phyloP scores from a whole-genome alignment of 2,329 filamentous ascomycete species.

The Pseudogymnoascus sp. region DNA sequence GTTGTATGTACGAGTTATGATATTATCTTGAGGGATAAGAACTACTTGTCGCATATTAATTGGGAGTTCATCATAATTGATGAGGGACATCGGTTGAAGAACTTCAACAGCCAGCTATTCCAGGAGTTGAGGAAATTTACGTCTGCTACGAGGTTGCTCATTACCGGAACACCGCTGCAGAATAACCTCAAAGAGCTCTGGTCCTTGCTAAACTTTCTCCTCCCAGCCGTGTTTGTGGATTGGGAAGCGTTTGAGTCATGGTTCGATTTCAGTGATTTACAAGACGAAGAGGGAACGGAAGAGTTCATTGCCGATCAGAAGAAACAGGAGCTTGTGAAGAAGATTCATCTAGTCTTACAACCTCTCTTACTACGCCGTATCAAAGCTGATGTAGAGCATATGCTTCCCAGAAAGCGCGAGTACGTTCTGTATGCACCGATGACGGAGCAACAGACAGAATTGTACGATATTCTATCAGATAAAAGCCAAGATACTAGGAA shows the following conservation, averaged over 20 bases:
- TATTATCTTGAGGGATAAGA: conserved; percentile 85
- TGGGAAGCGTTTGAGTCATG: conserved; percentile 88
- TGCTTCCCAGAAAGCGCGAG: conserved; percentile 91
- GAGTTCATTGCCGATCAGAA: conserved; percentile 71
- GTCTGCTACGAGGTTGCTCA: conserved; percentile 82
- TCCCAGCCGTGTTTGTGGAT: conserved; percentile 88
- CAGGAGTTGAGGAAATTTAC: conserved; percentile 80
- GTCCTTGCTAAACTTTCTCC: conserved; percentile 87
- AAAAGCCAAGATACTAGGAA: conserved; percentile 54
- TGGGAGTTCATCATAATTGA: conserved; percentile 99
- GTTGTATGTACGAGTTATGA: conserved; percentile 94
- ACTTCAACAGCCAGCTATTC: conserved; percentile 86
- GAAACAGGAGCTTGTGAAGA: conserved; percentile 70
- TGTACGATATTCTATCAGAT: conserved; percentile 62
- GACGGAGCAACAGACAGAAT: conserved; percentile 79
- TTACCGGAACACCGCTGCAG: conserved; percentile 89
- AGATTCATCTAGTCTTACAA: conserved; percentile 87
- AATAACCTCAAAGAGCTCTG: conserved; percentile 94
- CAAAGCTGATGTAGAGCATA: conserved; percentile 85
- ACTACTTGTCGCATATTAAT: conserved; percentile 70
- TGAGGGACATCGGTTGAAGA: conserved; percentile 95
- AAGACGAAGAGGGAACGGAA: conserved; percentile 71
- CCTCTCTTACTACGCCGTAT: conserved; percentile 80
- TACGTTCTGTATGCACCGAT: conserved; percentile 93
- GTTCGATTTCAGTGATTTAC: conserved; percentile 93